Evolutionary conservation across 805 yeast species (phyloP).

Genomic region (Ogataea trehalophila): DNA sequence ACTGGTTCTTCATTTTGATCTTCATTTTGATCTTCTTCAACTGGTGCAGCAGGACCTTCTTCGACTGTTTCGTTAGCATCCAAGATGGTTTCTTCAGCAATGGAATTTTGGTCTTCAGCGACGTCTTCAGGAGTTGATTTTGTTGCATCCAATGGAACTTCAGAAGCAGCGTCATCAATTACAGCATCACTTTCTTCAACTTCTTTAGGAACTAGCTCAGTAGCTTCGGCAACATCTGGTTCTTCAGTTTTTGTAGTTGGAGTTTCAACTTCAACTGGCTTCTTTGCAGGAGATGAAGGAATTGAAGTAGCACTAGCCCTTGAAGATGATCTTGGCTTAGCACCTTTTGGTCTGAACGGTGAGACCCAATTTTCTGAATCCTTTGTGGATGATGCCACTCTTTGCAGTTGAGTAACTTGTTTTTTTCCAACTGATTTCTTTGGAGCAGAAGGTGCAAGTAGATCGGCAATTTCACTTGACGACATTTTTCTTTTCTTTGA

Average conservation of each 20-base stretch:
- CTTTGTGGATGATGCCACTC: constrained; percentile 15
- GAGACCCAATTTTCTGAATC: constrained; percentile 23
- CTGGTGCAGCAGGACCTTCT: constrained; percentile 7
- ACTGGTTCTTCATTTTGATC: constrained; percentile 13
- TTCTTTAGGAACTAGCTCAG: constrained; percentile 3
- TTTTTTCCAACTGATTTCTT: constrained; percentile 7
- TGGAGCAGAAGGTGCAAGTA: constrained; percentile 6
- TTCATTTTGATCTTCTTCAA: constrained; percentile 7
- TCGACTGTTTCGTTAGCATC: constrained; percentile 11
- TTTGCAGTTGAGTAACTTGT: constrained; percentile 17
- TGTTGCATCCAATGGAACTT: constrained; percentile 9
- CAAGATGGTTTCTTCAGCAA: constrained; percentile 2
- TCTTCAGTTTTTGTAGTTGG: constrained; percentile 3
- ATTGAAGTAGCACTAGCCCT: constrained; percentile 5
- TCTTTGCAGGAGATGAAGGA: background rate
- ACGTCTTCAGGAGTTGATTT: constrained; percentile 10
- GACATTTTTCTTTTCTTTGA: constrained; percentile 5
- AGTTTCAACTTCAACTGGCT: constrained; percentile 3
- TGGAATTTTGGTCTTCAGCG: constrained; percentile 16
- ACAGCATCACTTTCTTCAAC: constrained; percentile 2
- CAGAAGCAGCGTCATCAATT: constrained; percentile 11
- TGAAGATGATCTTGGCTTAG: constrained; percentile 7
- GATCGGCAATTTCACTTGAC: constrained; percentile 18
- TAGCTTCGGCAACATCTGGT: constrained; percentile 3
- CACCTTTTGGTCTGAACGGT: constrained; percentile 23